Base-by-base conservation (phyloP, 306 rosid genomes). In the Hippophae gyantsensis region DNA sequence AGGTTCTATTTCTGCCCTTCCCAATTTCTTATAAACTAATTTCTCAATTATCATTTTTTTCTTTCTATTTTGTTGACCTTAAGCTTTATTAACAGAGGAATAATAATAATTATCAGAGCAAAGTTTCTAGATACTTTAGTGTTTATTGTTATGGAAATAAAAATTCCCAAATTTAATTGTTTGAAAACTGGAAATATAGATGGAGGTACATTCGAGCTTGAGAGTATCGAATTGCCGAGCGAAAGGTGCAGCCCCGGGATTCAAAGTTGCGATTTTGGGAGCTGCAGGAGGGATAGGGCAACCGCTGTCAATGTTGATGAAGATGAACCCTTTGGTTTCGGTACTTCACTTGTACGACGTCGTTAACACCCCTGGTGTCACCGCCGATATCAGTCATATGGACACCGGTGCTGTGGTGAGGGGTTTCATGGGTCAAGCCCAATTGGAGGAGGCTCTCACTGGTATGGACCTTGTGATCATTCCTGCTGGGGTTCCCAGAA, bases 281-380 rank as follows among this genome's bases (percentile, higher is more conserved):
- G 99, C 97, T 43, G 88, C 99, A 49, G 99, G 99, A 1, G 99
- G 99, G 52, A 93, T 93, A 57, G 99, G 99, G 18, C 97, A 93
- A 54, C 75, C 99, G 64, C 90, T 93, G 32, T 65, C 97, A 45
- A 38, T 93, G 88, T 58, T 93, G 68, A 75, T 93, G 93, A 93
- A 93, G 95, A 88, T 88, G 13, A 93, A 93, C 40, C 97, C 99
- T 42, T 68, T 81, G 47, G 94, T 93, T 54, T 88, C 99, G 6
- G 84, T 88, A 63, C 94, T 92, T 73, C 99, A 88, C 69, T 88
- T 92, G 6, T 92, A 92, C 70, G 99, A 88, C 70, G 95, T 92
- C 66, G 94, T 84, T 27, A 93, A 93, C 61, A 63, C 90, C 63
- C 96, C 97, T 13, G 97, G 99, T 52, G 99, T 93, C 69, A 88